These are phyloP conservation scores for Rhododendron griersonianum DNA, from an alignment of 148 eudicot species.

Conservation along the genomic window DNA sequence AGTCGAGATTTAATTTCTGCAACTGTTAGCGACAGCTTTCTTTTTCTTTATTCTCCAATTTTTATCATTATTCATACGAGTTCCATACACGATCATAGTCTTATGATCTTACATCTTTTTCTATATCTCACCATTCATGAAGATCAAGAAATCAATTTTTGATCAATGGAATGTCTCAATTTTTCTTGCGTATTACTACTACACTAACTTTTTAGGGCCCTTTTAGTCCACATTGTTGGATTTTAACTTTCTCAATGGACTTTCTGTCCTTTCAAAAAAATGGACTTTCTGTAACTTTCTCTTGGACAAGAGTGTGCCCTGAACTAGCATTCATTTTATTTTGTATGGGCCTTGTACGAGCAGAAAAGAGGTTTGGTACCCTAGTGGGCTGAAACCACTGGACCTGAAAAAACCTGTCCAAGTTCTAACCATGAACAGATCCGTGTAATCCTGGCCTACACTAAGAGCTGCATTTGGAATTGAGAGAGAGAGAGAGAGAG, in stretches of 20 bases:
- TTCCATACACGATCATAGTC: not conserved
- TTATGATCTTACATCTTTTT: not conserved
- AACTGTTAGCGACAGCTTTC: not conserved
- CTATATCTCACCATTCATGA: not conserved
- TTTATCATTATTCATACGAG: not conserved
- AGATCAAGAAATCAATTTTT: not conserved
- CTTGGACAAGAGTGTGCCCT: not conserved
- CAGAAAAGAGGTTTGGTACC: not conserved
- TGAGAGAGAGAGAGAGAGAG: too few relatives aligned
- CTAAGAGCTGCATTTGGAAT: too few relatives aligned
- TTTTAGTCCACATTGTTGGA: not conserved
- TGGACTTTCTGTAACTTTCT: not conserved
- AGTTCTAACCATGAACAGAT: not conserved
- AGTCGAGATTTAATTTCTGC: not conserved
- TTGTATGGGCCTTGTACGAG: not conserved
- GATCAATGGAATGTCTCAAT: not conserved
- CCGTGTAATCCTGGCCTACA: not conserved
- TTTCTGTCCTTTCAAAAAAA: too few relatives aligned
- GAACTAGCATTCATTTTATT: not conserved
- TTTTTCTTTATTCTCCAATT: too few relatives aligned
- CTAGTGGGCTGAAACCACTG: not conserved
- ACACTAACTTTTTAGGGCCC: too few relatives aligned
- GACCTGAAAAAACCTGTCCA: not conserved
- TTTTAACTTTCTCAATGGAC: not conserved
- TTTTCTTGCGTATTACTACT: too few relatives aligned